Percentiles rank a stretch among this genome's conserved stretches.
Conservation (phyloP, 2,329 filamentous ascomycete species). For the Fusarium robinianum region DNA sequence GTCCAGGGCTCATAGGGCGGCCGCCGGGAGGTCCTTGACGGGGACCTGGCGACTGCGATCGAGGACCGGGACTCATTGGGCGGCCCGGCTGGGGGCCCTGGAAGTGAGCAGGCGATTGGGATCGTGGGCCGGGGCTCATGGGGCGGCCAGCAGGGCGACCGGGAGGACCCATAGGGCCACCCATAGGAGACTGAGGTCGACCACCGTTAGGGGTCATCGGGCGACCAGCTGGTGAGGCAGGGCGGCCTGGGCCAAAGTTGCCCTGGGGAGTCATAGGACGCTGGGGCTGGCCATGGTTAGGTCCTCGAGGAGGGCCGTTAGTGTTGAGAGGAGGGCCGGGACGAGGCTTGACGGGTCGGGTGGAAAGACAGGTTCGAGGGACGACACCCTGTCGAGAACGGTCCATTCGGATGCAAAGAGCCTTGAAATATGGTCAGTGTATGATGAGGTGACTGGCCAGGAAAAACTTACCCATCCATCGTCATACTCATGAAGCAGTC, state of each 20-base stretch:
- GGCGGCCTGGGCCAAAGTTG: constrained; percentile 35
- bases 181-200: constrained; percentile 40
- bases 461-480: constrained; percentile 85
- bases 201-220: constrained; percentile 40
- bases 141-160: constrained; percentile 36
- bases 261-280: constrained; percentile 48
- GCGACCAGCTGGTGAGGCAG: constrained; percentile 45
- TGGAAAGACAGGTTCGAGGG: constrained; percentile 90
- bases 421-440: constrained; percentile 56
- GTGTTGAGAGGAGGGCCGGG: constrained; percentile 60
- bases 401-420: constrained; percentile 88
- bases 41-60: constrained; percentile 32
- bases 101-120: constrained; percentile 53
- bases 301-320: constrained; percentile 31
- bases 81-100: constrained; percentile 39
- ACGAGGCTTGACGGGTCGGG: constrained; percentile 87
- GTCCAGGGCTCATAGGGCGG: constrained; percentile 48
- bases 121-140: constrained; percentile 43
- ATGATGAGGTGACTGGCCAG: neutral
- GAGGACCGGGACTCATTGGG: constrained; percentile 47
- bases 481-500: constrained; percentile 93
- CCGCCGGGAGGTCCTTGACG: constrained; percentile 35
- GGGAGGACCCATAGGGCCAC: constrained; percentile 37
- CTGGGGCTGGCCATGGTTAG: constrained; percentile 18
- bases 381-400: constrained; percentile 91